Evolutionary conservation across 1,284 basidiomycete species (phyloP).

Genomic region (Boletus mariae): DNA sequence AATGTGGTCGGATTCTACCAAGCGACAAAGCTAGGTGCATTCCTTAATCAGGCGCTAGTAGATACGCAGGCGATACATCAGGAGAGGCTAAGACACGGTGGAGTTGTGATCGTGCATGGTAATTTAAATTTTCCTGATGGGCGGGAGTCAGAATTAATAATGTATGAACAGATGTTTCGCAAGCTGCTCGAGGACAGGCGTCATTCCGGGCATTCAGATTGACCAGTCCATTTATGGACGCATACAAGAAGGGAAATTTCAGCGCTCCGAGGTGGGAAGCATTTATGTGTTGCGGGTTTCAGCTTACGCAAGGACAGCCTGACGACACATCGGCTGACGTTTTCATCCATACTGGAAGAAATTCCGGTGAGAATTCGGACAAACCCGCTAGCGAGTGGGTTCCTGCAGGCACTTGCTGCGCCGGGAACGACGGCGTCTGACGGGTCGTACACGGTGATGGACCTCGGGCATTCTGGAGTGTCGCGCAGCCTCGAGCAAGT

Average conservation of each 20-base stretch:
- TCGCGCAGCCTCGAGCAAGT: slow-evolving; percentile 77
- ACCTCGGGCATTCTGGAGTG: slow-evolving; percentile 58
- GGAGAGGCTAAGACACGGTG: slow-evolving; percentile 77
- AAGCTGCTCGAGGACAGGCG: slow-evolving; percentile 81
- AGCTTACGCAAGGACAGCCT: slow-evolving; percentile 48
- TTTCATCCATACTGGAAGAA: slow-evolving; percentile 87
- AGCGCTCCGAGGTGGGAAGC: slow-evolving; percentile 72
- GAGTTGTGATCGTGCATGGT: slow-evolving; percentile 91
- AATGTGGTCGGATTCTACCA: slow-evolving; percentile 97
- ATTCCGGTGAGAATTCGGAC: slow-evolving; percentile 88
- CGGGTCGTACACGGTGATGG: slow-evolving; percentile 57
- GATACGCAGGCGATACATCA: slow-evolving; percentile 86
- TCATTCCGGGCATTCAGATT: slow-evolving; percentile 91
- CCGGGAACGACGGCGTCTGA: slow-evolving; percentile 34
- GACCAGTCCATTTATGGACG: slow-evolving; percentile 79
- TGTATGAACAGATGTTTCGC: slow-evolving; percentile 54
- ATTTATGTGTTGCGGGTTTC: background rate
- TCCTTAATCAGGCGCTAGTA: slow-evolving; percentile 85
- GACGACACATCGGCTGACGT: slow-evolving; percentile 83
- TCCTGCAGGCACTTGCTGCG: slow-evolving; percentile 70
- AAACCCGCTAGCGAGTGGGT: slow-evolving; percentile 82
- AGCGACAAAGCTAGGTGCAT: slow-evolving; percentile 86
- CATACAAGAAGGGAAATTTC: slow-evolving; percentile 86
- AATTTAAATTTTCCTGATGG: slow-evolving; percentile 17
- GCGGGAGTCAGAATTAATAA: slow-evolving; percentile 11